Evolutionary conservation across 768 basidiomycete genomes (phyloP).

Genomic region (Thelephora ganbajun): DNA sequence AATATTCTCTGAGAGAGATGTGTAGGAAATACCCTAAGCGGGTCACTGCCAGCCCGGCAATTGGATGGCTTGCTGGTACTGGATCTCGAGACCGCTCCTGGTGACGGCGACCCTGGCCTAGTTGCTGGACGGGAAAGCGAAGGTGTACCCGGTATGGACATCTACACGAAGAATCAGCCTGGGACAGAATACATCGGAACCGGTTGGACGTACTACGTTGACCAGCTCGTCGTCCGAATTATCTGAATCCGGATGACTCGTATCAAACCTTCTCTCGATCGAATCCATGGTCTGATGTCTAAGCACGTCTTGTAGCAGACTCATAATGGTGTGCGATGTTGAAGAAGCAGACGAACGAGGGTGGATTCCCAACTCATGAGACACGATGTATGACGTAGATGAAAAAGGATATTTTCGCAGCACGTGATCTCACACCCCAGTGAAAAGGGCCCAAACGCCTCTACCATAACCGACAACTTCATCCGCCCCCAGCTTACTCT

Average conservation of each 20-base stretch:
- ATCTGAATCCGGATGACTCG: constrained; percentile 22
- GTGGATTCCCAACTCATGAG: background rate
- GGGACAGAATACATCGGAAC: background rate
- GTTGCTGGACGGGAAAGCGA: constrained; percentile 36
- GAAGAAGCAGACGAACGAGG: background rate
- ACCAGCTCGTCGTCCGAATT: constrained; percentile 61
- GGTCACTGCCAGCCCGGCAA: constrained; percentile 28
- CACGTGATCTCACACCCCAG: constrained; percentile 35
- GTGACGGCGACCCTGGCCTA: constrained; percentile 28
- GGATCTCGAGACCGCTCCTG: constrained; percentile 32
- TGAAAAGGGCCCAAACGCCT: constrained; percentile 75
- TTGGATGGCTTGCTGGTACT: constrained; percentile 10
- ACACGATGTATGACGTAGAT: background rate
- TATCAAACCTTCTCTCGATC: constrained; percentile 15
- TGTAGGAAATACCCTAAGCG: constrained; percentile 61
- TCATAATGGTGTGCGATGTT: constrained; percentile 31
- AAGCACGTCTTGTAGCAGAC: constrained; percentile 56
- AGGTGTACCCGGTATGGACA: constrained; percentile 57
- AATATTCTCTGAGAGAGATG: constrained; percentile 76
- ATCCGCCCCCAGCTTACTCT: constrained; percentile 81
- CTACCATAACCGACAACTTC: constrained; percentile 81
- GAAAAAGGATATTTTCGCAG: background rate
- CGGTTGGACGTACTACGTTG: constrained; percentile 41
- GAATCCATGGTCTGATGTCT: constrained; percentile 33
- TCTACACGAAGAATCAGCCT: constrained; percentile 21